A percentile compares a stretch with the other conserved stretches of the same genome.
Evolutionary conservation across 148 eudicot species (phyloP).

Genomic region (Arctostaphylos glauca): DNA sequence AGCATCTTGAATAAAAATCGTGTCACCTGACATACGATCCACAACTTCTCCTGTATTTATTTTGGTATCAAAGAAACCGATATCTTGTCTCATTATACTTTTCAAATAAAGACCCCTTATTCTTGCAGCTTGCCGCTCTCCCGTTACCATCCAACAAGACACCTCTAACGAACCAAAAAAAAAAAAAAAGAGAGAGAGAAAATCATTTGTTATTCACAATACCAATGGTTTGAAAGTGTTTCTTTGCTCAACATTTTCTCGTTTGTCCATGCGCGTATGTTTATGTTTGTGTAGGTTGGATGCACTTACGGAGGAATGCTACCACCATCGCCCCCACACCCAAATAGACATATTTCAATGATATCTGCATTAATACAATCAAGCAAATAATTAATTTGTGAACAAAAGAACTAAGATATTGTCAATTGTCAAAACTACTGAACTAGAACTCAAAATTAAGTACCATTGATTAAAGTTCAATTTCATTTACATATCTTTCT

Average conservation of each 20-base stretch:
- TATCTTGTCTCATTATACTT: slow-evolving; percentile 23
- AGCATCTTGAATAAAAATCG: slow-evolving; percentile 71
- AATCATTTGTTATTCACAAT: background rate
- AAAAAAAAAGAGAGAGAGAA: no score
- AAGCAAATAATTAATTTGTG: background rate
- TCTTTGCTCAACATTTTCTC: background rate
- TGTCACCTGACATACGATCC: slow-evolving; percentile 71
- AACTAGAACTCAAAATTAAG: no score
- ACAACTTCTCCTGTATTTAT: slow-evolving; percentile 62
- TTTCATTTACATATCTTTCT: background rate
- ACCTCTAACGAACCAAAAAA: slow-evolving; percentile 41
- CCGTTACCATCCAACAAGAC: slow-evolving; percentile 70
- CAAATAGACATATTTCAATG: slow-evolving; percentile 35
- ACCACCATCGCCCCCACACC: slow-evolving; percentile 44
- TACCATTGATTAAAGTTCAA: no score
- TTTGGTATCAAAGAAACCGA: slow-evolving; percentile 54
- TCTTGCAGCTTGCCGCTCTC: slow-evolving; percentile 70
- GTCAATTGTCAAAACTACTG: no score
- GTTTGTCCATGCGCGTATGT: background rate
- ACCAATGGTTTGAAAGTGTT: background rate
- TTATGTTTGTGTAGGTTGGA: no score
- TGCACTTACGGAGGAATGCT: slow-evolving; percentile 56
- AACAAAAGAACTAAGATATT: no score
- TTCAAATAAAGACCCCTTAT: slow-evolving; percentile 54
- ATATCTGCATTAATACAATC: background rate